These are phyloP conservation scores for Malassezia slooffiae DNA, from an alignment of 1,284 basidiomycete genomes.

Conservation along the genomic window DNA sequence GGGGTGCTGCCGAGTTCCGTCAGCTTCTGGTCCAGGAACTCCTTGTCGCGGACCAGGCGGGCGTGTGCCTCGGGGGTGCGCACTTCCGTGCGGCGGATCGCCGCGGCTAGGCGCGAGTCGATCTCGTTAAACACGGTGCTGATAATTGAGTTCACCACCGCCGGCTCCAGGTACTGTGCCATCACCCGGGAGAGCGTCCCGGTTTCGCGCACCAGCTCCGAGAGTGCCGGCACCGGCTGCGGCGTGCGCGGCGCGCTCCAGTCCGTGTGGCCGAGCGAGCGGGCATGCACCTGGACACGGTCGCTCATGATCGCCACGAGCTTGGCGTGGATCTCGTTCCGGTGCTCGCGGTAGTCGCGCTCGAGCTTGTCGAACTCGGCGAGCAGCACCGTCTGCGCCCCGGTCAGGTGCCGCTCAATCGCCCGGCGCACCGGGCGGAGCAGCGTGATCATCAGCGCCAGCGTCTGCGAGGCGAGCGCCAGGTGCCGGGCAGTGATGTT, in stretches of 20 bases:
- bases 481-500: slow-evolving; percentile 95
- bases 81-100: slow-evolving; percentile 27
- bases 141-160: slow-evolving; percentile 30
- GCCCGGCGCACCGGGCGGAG: slow-evolving; percentile 92
- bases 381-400: slow-evolving; percentile 88
- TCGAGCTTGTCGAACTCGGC: slow-evolving; percentile 97
- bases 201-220: slow-evolving; percentile 85
- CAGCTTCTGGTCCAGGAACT: slow-evolving; percentile 27
- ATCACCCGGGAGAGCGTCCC: slow-evolving; percentile 92
- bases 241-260: slow-evolving; percentile 21
- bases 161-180: slow-evolving; percentile 63
- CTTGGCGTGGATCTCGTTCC: slow-evolving; percentile 96
- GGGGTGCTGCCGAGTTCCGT: slow-evolving; percentile 24
- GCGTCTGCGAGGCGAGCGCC: slow-evolving; percentile 84
- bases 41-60: slow-evolving; percentile 23
- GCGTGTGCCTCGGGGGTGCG: slow-evolving; percentile 17
- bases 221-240: slow-evolving; percentile 65
- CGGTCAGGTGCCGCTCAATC: slow-evolving; percentile 77
- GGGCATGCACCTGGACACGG: slow-evolving; percentile 73
- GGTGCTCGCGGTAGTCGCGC: slow-evolving; percentile 96
- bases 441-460: slow-evolving; percentile 87
- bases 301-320: slow-evolving; percentile 98
- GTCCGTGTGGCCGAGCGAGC: slow-evolving; percentile 51
- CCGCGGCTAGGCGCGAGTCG: slow-evolving; percentile 26
- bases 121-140: slow-evolving; percentile 31